Base-by-base conservation (phyloP, 768 basidiomycete genomes). In the Macrolepiota fuliginosa region DNA sequence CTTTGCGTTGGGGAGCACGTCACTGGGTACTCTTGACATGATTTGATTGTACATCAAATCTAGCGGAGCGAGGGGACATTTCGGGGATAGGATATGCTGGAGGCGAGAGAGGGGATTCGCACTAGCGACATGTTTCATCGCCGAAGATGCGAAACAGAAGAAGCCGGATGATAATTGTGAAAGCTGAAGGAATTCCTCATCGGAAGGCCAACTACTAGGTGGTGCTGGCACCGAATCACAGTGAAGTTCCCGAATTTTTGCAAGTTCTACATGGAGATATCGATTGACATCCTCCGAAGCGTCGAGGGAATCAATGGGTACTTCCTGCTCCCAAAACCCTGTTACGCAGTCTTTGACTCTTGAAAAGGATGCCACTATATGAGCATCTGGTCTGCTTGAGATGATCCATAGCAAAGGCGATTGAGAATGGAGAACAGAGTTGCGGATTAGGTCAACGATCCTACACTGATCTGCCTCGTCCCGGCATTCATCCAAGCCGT, bases 401-500 rank as follows among this genome's bases (percentile, higher is more conserved):
- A 53, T 53, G 17, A 53, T 19, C 35, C 32, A 53, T 19, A 36
- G n/a, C 35, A 53, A 22, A 36, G 52, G 32, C 29, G 29, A 32
- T 32, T 32, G n/a, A 6, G 32, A 29, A 37, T 36, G 4, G 39
- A 40, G 47, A 49, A 57, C 32, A 17, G 40, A 57, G 32, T 49
- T 32, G 6, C 11, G 56, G 36, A 57, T 24, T 4, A 57, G 56
- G 2, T 57, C 29, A 12, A 57, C 22, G 40, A 57, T 35, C 22
- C 49, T 46, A 15, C 45, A 49, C 22, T 57, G 35, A 22, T 36
- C 56, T 2, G 19, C 27, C 19, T 57, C 45, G 13, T 25, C 35
- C 36, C 36, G 45, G 19, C 56, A 57, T 17, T 57, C 56, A 17
- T 57, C 56, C 35, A 57, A 27, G 7, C 36, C 56, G 49, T 57